These are phyloP conservation scores for Ophiostoma pallidulum DNA, from an alignment of 2,329 filamentous ascomycete genomes.

Conservation along the genomic window DNA sequence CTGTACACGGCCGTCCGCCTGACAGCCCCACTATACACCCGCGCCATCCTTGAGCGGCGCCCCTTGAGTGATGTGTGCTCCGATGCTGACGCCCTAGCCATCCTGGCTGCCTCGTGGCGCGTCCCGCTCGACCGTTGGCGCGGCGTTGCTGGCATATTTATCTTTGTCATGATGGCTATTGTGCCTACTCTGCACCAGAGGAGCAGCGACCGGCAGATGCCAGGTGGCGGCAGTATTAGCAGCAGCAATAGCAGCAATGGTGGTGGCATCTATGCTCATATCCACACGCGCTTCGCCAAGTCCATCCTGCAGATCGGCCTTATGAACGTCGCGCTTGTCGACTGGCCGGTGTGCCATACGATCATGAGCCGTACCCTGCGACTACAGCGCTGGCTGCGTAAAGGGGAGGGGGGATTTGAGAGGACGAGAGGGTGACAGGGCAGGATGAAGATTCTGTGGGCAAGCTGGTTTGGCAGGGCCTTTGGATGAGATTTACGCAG, in stretches of 20 bases:
- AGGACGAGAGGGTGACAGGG: no score
- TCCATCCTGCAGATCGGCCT: conserved; percentile 12
- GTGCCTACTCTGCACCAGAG: conserved; percentile 25
- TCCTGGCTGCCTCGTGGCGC: conserved; percentile 35
- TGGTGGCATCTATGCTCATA: conserved; percentile 1
- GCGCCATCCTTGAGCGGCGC: conserved; percentile 30
- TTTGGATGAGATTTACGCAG: no score
- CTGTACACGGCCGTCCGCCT: conserved; percentile 38
- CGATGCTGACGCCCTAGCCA: conserved; percentile 27
- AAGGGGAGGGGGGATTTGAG: no score
- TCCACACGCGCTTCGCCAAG: conserved; percentile 11
- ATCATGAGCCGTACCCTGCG: conserved; percentile 9
- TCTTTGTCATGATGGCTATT: conserved; percentile 34
- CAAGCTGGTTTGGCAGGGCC: no score
- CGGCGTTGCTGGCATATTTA: conserved; percentile 32
- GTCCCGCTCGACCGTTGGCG: conserved; percentile 34
- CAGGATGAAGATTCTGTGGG: no score
- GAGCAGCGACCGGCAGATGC: not conserved
- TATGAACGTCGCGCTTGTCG: conserved; percentile 13
- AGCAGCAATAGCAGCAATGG: no score
- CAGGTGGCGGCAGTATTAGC: no score
- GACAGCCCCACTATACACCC: conserved; percentile 38
- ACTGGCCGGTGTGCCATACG: conserved; percentile 9
- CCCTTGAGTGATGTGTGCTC: conserved; percentile 32
- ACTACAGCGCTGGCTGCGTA: conserved; percentile 12